Conservation (phyloP, 306 rosid genomes). For the Castanopsis chinensis region DNA sequence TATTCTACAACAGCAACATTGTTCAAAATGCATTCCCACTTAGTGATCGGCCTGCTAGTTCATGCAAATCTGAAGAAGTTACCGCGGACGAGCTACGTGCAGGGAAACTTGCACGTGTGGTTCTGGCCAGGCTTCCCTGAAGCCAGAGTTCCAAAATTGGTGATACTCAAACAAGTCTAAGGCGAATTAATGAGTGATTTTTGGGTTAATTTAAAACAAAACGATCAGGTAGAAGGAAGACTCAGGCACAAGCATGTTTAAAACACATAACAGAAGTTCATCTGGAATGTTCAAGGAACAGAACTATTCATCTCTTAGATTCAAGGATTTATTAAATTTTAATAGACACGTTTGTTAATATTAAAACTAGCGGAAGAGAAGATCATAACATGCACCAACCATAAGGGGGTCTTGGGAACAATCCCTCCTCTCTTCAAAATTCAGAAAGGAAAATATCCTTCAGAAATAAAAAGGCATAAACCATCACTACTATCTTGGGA, state of each 20-base stretch:
- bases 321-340: neutral
- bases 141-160: neutral
- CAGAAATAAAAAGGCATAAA: neutral
- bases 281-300: neutral
- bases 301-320: neutral
- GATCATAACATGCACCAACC: neutral
- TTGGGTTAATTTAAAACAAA: slow-evolving; percentile 1
- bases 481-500: neutral
- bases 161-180: neutral
- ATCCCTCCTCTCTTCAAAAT: neutral
- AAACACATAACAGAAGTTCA: neutral
- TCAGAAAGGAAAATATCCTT: neutral
- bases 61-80: too few relatives aligned
- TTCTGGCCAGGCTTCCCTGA: too few relatives aligned
- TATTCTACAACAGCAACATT: neutral
- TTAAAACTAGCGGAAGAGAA: neutral
- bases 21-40: neutral
- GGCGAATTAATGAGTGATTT: neutral
- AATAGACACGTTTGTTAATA: neutral
- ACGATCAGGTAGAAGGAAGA: neutral
- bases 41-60: too few relatives aligned
- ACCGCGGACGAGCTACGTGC: too few relatives aligned
- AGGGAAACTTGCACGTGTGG: too few relatives aligned
- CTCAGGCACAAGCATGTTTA: neutral
- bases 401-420: neutral